A percentile compares a stretch with the other conserved stretches of the same genome.
Evolutionary conservation across 768 basidiomycete genomes (phyloP).

Genomic region (Suillus tomentosus): DNA sequence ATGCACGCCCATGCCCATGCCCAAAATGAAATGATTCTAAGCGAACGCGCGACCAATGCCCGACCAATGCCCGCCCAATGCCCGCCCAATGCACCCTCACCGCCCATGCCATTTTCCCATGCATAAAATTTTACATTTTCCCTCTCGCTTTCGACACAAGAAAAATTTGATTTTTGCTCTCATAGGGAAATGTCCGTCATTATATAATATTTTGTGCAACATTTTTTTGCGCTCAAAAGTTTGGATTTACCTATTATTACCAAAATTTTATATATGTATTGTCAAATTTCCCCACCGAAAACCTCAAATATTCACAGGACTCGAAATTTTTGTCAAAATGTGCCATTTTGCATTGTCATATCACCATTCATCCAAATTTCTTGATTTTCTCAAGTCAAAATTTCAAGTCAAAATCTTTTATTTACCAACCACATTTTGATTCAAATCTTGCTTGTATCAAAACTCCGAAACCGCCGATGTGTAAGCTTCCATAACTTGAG

Average conservation of each 20-base stretch:
- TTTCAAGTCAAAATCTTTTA: background rate
- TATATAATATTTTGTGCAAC: conserved; percentile 1
- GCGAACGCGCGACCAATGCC: too few species aligned
- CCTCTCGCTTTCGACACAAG: too few species aligned
- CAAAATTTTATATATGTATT: background rate
- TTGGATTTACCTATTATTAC: background rate
- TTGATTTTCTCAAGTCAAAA: background rate
- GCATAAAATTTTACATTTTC: too few species aligned
- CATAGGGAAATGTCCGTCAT: background rate
- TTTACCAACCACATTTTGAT: background rate
- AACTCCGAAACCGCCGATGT: too few species aligned
- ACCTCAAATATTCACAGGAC: background rate
- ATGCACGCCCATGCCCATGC: too few species aligned
- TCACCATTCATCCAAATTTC: background rate
- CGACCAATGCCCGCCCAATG: too few species aligned
- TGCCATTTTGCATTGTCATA: background rate
- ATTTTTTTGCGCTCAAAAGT: background rate
- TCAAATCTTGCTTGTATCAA: background rate
- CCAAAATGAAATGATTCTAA: too few species aligned
- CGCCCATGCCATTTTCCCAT: too few species aligned
- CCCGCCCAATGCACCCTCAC: too few species aligned
- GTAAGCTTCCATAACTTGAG: too few species aligned
- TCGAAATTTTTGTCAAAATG: background rate
- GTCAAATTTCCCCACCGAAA: background rate
- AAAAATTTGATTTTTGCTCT: background rate